Evolutionary conservation across 73 alveolate species (phyloP).

Genomic region (Durusdinium trenchii): DNA sequence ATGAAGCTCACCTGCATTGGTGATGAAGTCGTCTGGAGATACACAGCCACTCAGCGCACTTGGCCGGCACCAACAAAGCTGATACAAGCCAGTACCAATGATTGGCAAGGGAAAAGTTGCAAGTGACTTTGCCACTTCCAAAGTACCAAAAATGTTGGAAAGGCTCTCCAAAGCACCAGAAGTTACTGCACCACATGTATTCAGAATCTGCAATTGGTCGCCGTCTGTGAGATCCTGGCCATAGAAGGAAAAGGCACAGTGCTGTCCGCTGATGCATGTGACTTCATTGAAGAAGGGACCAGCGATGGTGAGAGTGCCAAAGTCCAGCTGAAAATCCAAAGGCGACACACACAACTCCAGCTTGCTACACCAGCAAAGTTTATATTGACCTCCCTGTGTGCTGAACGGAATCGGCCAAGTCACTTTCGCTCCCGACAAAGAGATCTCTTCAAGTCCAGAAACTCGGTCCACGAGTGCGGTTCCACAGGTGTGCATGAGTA

Average conservation of each 20-base stretch:
- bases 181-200: not conserved
- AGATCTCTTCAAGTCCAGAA: not conserved
- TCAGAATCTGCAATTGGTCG: not conserved
- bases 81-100: not conserved
- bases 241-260: not conserved
- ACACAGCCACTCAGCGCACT: not conserved
- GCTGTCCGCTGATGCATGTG: not conserved
- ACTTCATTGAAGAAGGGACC: constrained; percentile 3
- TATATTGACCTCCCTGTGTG: not conserved
- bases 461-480: not conserved
- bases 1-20: not conserved
- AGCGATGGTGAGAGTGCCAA: not conserved
- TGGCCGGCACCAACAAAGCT: constrained; percentile 18
- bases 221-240: not conserved
- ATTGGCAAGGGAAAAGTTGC: not conserved
- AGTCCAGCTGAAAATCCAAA: not conserved
- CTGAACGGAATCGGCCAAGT: not conserved
- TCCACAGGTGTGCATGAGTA: constrained; percentile 23
- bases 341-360: constrained; percentile 6
- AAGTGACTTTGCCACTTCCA: not conserved
- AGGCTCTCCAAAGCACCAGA: not conserved
- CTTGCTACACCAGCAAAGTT: not conserved
- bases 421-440: not conserved
- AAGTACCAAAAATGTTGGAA: not conserved
- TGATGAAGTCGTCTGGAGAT: not conserved